Conservation (phyloP, 139 green algal species). For the Auxenochlorella protothecoides region DNA sequence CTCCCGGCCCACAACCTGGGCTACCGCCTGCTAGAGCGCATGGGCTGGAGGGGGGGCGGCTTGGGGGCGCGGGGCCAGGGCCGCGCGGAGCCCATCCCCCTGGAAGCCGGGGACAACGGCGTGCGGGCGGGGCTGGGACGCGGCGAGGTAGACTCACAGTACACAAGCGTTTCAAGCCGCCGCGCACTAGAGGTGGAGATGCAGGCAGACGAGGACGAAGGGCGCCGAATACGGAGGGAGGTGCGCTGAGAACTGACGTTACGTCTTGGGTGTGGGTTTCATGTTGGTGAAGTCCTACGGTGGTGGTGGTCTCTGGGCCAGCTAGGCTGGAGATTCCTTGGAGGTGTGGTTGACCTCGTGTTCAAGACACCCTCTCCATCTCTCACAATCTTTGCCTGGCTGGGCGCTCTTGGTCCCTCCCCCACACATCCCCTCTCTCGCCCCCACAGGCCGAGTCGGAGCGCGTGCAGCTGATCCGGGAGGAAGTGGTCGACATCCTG, state of each 20-base stretch:
- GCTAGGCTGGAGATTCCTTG: too few relatives aligned
- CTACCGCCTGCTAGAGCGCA: constrained; percentile 64
- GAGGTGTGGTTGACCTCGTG: too few relatives aligned
- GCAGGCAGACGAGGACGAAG: constrained; percentile 67
- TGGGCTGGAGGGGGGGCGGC: constrained; percentile 70
- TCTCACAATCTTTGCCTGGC: too few relatives aligned
- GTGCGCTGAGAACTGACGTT: too few relatives aligned
- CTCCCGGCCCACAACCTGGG: constrained; percentile 58
- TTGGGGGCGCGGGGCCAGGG: constrained; percentile 40
- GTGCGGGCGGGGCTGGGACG: constrained; percentile 71
- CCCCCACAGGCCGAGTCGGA: constrained; percentile 43
- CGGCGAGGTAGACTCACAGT: constrained; percentile 30
- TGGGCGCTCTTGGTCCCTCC: too few relatives aligned
- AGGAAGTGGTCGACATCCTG: constrained; percentile 57
- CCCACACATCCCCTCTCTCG: too few relatives aligned
- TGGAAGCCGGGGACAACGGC: constrained; percentile 41
- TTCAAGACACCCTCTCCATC: too few relatives aligned
- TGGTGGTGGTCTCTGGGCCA: too few relatives aligned
- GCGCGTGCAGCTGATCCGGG: constrained; percentile 51
- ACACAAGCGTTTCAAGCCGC: too few relatives aligned
- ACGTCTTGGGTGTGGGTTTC: too few relatives aligned
- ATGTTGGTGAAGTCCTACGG: too few relatives aligned
- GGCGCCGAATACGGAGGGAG: constrained; percentile 10
- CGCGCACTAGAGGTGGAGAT: constrained; percentile 64
- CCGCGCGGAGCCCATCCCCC: constrained; percentile 51